These are phyloP conservation scores for Camellia granthamiana DNA, from an alignment of 148 eudicot species.

Conservation along the genomic window DNA sequence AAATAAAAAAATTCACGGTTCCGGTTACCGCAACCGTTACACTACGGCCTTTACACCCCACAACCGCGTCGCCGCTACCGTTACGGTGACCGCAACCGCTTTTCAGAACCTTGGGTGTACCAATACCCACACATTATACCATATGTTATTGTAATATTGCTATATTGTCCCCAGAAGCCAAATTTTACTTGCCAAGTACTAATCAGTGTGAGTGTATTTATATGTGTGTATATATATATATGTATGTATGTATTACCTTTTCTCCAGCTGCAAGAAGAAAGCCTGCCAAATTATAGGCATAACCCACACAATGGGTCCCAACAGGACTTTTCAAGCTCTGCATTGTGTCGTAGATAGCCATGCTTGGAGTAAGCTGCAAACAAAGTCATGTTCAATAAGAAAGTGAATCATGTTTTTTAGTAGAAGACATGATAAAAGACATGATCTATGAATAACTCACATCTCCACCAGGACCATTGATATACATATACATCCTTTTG, in stretches of 20 bases:
- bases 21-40: too few relatives aligned
- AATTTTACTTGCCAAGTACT: background rate
- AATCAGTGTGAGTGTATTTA: background rate
- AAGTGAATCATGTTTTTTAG: background rate
- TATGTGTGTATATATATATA: too few relatives aligned
- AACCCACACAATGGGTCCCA: conserved; percentile 78
- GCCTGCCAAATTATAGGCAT: conserved; percentile 70
- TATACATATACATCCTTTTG: conserved; percentile 63
- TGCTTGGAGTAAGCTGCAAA: conserved; percentile 74
- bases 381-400: conserved; percentile 12
- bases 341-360: conserved; percentile 91
- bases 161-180: background rate
- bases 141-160: background rate
- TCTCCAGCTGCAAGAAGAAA: conserved; percentile 88
- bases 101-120: background rate
- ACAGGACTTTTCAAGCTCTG: conserved; percentile 72
- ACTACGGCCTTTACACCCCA: too few relatives aligned
- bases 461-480: conserved; percentile 84
- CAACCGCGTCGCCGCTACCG: too few relatives aligned
- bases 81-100: too few relatives aligned
- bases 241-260: conserved; percentile 42
- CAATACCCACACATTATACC: background rate
- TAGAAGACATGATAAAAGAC: background rate
- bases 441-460: conserved; percentile 47
- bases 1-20: too few relatives aligned